Conservation (phyloP, 148 eudicot species). For the Diospyros kaki region DNA sequence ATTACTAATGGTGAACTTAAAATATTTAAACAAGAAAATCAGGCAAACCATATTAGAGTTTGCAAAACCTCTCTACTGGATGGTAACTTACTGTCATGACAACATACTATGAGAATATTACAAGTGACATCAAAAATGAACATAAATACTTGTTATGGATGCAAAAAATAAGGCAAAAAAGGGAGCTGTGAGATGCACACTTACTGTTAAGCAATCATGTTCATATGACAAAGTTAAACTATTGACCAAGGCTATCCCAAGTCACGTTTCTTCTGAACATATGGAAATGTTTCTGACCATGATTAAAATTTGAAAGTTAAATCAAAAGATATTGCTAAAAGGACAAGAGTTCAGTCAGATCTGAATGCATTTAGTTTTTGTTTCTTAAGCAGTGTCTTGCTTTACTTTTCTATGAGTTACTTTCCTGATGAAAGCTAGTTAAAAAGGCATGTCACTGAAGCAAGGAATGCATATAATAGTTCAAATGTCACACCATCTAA, state of each 20-base stretch:
- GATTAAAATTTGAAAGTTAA: background rate
- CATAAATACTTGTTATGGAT: background rate
- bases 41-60: background rate
- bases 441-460: background rate
- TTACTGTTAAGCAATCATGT: background rate
- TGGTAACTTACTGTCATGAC: background rate
- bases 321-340: background rate
- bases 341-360: too few species aligned
- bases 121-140: background rate
- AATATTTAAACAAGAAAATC: background rate
- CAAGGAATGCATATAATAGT: background rate
- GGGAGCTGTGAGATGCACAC: background rate
- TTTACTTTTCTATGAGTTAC: too few species aligned
- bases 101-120: background rate
- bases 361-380: background rate
- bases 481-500: background rate
- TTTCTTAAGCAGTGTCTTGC: background rate
- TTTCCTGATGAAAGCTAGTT: background rate
- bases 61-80: conserved; percentile 5
- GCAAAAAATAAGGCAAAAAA: background rate
- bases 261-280: background rate
- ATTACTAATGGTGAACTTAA: background rate
- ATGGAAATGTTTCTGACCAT: background rate
- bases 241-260: background rate
- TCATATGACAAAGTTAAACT: background rate